Evolutionary conservation across 306 rosid species (phyloP), one percentile per base, ranked within the genome.

Genomic region (Lagenaria siceraria): DNA sequence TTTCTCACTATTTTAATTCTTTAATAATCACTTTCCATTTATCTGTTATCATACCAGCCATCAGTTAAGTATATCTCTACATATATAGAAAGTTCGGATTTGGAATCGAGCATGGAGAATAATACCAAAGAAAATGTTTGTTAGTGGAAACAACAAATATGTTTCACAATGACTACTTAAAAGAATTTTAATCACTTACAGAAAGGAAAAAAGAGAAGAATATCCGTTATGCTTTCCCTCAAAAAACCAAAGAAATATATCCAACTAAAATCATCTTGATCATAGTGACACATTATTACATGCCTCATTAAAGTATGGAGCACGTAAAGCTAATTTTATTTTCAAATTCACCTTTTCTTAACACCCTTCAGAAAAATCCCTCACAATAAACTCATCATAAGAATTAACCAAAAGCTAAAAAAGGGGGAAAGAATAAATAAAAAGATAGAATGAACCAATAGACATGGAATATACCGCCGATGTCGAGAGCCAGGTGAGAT

Each of bases 401-500:
- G 56, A 70, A 24, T 43, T 8, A 70, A 70, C 58, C 42, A 49
- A 72, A 48, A 71, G 76, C 17, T 19, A 70, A 27, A 25, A 46
- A 49, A 9, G 22, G 35, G 11, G 14, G 62, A 74, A 58, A 76
- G 66, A 14, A n/a, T 72, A 43, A 53, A 24, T 40, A 40, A 79
- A 42, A 74, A 48, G 21, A 49, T 70, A 70, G 61, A 77, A 43
- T 19, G 24, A 59, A 36, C 33, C 21, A 36, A 48, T 36, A 61
- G 17, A 29, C 6, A 54, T 9, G 2, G 13, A 81, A 36, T 17
- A 18, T 84, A 96, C 98, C 99, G 87, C 99, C 99, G 85, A 96
- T 87, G 77, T 96, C 99, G 78, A 96, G 85, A 80, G 98, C 97
- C 9, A 96, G 82, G 76, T 92, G 99, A 81, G 93, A 90, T 31